A percentile compares a stretch with the other conserved stretches of the same genome.
These are phyloP conservation scores for Phanerochaete sordida DNA, from an alignment of 768 basidiomycete species.

Conservation along the genomic window DNA sequence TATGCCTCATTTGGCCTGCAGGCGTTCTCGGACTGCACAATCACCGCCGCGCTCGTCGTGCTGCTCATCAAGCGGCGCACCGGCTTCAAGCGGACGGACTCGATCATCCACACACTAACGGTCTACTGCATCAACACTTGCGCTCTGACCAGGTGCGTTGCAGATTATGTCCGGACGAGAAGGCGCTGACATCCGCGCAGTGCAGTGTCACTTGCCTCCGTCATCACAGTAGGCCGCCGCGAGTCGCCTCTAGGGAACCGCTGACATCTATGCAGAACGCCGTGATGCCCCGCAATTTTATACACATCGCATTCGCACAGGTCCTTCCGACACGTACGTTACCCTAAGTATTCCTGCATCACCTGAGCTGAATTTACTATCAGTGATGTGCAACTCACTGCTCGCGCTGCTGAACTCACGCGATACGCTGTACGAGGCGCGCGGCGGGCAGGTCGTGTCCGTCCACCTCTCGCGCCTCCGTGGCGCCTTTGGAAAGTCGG, in stretches of 20 bases:
- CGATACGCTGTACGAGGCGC: background rate
- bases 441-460: background rate
- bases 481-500: background rate
- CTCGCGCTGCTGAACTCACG: background rate
- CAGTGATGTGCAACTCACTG: slow-evolving; percentile 1
- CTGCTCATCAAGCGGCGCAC: background rate
- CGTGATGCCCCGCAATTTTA: background rate
- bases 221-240: background rate
- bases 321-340: background rate
- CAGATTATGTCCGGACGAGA: background rate
- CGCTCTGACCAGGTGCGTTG: background rate
- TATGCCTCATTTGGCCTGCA: background rate
- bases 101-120: background rate
- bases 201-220: background rate
- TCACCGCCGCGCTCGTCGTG: background rate
- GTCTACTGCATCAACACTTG: slow-evolving; percentile 2
- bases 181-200: background rate
- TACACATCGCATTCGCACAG: background rate
- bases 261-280: background rate
- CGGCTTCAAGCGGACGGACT: background rate
- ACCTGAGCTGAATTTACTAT: background rate
- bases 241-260: background rate
- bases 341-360: too few species aligned
- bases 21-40: background rate
- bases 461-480: background rate